Evolutionary conservation across 352 stramenopile genomes (phyloP).

Genomic region (Globisporangium nunn): DNA sequence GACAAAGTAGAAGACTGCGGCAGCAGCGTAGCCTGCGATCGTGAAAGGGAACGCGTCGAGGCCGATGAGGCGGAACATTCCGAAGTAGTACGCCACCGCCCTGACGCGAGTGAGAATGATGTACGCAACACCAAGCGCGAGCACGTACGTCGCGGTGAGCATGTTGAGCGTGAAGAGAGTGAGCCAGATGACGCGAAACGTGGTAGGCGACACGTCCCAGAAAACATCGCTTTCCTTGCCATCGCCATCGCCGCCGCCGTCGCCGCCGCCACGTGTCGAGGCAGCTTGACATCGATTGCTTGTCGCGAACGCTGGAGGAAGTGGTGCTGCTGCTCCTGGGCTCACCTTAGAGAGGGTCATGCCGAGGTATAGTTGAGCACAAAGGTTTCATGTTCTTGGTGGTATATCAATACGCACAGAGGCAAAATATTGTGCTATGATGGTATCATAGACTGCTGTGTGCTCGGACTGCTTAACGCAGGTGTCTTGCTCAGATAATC

Average conservation of each 20-base stretch:
- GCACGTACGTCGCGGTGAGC: not conserved
- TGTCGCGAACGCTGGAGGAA: not conserved
- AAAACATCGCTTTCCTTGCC: not conserved
- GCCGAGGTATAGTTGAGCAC: too few relatives aligned
- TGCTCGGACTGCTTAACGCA: too few relatives aligned
- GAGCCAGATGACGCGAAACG: conserved; percentile 8
- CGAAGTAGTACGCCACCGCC: conserved; percentile 14
- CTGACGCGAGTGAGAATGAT: conserved; percentile 10
- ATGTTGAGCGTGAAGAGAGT: conserved; percentile 7
- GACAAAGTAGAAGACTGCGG: not conserved
- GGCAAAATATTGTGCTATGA: too few relatives aligned
- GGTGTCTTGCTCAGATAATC: not conserved
- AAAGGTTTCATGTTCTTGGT: too few relatives aligned
- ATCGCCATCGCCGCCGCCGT: not conserved
- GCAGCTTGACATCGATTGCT: not conserved
- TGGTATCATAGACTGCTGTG: too few relatives aligned
- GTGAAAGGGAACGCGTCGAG: conserved; percentile 7
- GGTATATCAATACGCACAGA: too few relatives aligned
- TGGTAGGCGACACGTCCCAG: not conserved
- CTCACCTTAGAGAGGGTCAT: not conserved
- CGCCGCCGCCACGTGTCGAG: not conserved
- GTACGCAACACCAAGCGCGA: not conserved
- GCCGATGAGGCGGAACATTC: conserved; percentile 13
- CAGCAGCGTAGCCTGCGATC: conserved; percentile 5
- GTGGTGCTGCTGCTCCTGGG: not conserved